A percentile compares a stretch with the other conserved stretches of the same genome.
Conservation (phyloP, 805 yeast species). For the Ogataea philodendri region DNA sequence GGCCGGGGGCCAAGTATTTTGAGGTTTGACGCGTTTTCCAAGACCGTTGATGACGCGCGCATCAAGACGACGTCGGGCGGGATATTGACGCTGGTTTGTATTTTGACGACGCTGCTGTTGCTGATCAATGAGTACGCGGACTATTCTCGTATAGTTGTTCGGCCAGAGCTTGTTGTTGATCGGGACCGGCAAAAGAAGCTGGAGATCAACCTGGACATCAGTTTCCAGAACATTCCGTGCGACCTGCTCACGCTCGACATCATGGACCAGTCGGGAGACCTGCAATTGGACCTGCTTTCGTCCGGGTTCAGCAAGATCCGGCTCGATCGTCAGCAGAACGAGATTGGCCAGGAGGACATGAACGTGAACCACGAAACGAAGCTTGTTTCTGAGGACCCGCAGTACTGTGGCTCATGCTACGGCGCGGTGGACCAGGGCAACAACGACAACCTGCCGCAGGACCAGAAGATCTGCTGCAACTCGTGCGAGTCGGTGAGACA, state of each 20-base stretch:
- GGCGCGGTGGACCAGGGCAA: constrained; percentile 67
- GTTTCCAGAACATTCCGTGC: constrained; percentile 86
- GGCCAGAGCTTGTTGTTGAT: constrained; percentile 89
- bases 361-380: constrained; percentile 38
- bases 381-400: constrained; percentile 25
- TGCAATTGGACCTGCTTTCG: constrained; percentile 67
- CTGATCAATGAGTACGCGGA: constrained; percentile 73
- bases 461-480: constrained; percentile 69
- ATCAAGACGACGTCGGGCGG: constrained; percentile 91
- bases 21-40: constrained; percentile 85
- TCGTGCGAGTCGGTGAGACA: constrained; percentile 75
- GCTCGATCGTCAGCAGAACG: constrained; percentile 51
- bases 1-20: constrained; percentile 40
- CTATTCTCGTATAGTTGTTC: constrained; percentile 61
- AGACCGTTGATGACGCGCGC: constrained; percentile 91
- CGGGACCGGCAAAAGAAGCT: constrained; percentile 71
- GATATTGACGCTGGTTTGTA: constrained; percentile 71
- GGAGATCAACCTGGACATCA: constrained; percentile 76
- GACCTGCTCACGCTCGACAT: constrained; percentile 77
- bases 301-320: constrained; percentile 74
- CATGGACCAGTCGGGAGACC: constrained; percentile 85
- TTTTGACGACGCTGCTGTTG: constrained; percentile 57
- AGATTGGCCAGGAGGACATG: constrained; percentile 39
- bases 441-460: constrained; percentile 38
- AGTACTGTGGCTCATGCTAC: constrained; percentile 87